Conservation (phyloP, 176 grass and related monocot genomes). For the Juncus effusus region DNA sequence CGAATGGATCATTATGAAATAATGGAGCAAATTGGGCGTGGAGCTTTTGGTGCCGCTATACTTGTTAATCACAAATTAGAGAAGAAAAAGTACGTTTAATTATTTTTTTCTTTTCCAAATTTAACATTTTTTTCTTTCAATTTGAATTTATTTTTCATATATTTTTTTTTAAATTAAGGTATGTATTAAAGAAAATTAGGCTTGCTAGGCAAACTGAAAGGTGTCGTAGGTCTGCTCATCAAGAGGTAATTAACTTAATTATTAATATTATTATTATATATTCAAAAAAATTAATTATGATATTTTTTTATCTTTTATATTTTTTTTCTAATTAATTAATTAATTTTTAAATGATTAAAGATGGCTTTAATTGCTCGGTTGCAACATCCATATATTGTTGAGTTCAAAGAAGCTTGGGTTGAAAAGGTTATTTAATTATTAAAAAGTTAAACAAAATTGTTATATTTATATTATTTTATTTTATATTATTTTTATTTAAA, state of each 20-base stretch:
- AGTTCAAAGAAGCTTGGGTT: slow-evolving; percentile 99
- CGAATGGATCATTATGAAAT: slow-evolving; percentile 97
- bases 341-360: slow-evolving; percentile 46
- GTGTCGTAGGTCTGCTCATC: slow-evolving; percentile 90
- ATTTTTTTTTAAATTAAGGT: slow-evolving; percentile 38
- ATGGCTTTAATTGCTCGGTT: slow-evolving; percentile 95
- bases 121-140: slow-evolving; percentile 17
- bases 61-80: slow-evolving; percentile 98
- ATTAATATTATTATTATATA: neutral
- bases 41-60: slow-evolving; percentile 95
- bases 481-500: slow-evolving; percentile 30
- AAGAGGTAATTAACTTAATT: slow-evolving; percentile 55
- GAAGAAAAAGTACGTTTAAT: slow-evolving; percentile 67
- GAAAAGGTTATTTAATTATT: slow-evolving; percentile 71
- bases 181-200: slow-evolving; percentile 94
- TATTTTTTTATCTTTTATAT: neutral
- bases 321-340: neutral
- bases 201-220: slow-evolving; percentile 90
- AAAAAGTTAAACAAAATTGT: slow-evolving; percentile 8
- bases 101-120: slow-evolving; percentile 12
- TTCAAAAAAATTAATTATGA: no score
- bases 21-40: slow-evolving; percentile 95
- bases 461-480: slow-evolving; percentile 25
- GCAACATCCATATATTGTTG: slow-evolving; percentile 91
- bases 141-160: slow-evolving; percentile 12